A percentile compares a stretch with the other conserved stretches of the same genome.
phyloP scores from a whole-genome alignment of 345 rosid genomes.

The Heritiera littoralis region DNA sequence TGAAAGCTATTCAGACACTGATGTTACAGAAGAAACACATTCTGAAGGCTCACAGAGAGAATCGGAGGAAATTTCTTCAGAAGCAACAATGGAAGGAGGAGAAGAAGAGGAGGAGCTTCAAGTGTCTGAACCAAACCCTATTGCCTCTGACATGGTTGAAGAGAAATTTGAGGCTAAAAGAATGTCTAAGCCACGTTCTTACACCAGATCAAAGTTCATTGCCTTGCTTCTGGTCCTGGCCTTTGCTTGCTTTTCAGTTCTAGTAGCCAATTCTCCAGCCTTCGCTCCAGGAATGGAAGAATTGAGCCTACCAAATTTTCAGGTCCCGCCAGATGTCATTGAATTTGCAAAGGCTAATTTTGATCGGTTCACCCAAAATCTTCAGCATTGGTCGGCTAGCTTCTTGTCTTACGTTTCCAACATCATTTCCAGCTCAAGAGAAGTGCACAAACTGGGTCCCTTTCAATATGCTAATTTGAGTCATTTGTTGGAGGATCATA shows the following conservation, averaged over 20 bases:
- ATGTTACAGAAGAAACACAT: constrained; percentile 48
- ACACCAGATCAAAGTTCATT: constrained; percentile 39
- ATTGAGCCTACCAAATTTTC: constrained; percentile 31
- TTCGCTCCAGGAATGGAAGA: constrained; percentile 31
- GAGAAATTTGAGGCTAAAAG: constrained; percentile 31
- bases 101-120: constrained; percentile 33
- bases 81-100: constrained; percentile 26
- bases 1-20: constrained; percentile 53
- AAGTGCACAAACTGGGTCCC: constrained; percentile 28
- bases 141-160: constrained; percentile 8
- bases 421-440: constrained; percentile 35
- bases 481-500: constrained; percentile 34
- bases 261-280: constrained; percentile 33
- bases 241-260: constrained; percentile 35
- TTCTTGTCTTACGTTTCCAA: constrained; percentile 37
- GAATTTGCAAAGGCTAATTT: constrained; percentile 39
- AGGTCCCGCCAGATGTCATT: constrained; percentile 43
- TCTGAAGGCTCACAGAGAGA: constrained; percentile 48
- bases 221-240: constrained; percentile 44
- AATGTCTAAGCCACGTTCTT: constrained; percentile 38
- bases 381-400: constrained; percentile 38
- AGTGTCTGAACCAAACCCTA: constrained; percentile 27
- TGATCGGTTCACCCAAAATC: constrained; percentile 34
- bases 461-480: constrained; percentile 60
- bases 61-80: constrained; percentile 36